These are phyloP conservation scores for Nannizziopsis arthrosporioides DNA, from an alignment of 2,329 filamentous ascomycete species.

Conservation along the genomic window DNA sequence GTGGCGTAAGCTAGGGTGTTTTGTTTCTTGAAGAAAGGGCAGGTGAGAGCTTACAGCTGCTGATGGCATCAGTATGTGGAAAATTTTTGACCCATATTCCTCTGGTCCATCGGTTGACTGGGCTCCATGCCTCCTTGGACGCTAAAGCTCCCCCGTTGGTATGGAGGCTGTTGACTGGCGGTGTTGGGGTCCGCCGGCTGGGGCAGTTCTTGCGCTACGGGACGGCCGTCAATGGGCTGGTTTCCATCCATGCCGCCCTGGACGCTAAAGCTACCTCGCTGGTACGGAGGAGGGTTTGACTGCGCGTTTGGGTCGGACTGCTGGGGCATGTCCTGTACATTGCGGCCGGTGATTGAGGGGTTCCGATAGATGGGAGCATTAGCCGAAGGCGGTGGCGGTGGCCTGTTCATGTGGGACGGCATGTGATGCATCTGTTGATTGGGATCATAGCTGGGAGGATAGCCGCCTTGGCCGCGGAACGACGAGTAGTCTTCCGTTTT, in stretches of 20 bases:
- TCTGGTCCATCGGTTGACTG: slow-evolving; percentile 16
- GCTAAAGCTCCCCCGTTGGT: slow-evolving; percentile 30
- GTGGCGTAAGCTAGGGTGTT: too few relatives aligned
- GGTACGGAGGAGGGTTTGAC: slow-evolving; percentile 22
- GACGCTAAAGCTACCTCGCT: slow-evolving; percentile 29
- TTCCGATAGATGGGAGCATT: slow-evolving; percentile 28
- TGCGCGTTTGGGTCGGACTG: slow-evolving; percentile 30
- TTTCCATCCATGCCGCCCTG: slow-evolving; percentile 25
- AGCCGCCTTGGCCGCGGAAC: slow-evolving; percentile 24
- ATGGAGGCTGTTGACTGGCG: slow-evolving; percentile 10
- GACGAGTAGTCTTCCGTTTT: slow-evolving; percentile 31
- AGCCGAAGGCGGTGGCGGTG: slow-evolving; percentile 22
- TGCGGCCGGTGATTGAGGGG: slow-evolving; percentile 30
- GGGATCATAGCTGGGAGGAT: slow-evolving; percentile 27
- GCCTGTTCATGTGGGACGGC: slow-evolving; percentile 27
- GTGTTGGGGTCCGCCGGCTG: background rate
- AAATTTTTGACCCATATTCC: slow-evolving; percentile 14
- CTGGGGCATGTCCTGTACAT: slow-evolving; percentile 29
- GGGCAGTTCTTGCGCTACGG: background rate
- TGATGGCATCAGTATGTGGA: slow-evolving; percentile 25
- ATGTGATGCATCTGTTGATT: slow-evolving; percentile 24
- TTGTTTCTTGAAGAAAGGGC: slow-evolving; percentile 20
- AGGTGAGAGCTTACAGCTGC: slow-evolving; percentile 26
- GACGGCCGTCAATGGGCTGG: slow-evolving; percentile 15
- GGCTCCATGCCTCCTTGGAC: slow-evolving; percentile 23